phyloP scores from a whole-genome alignment of 2,329 filamentous ascomycete genomes.

The Cordyceps pruinosa region DNA sequence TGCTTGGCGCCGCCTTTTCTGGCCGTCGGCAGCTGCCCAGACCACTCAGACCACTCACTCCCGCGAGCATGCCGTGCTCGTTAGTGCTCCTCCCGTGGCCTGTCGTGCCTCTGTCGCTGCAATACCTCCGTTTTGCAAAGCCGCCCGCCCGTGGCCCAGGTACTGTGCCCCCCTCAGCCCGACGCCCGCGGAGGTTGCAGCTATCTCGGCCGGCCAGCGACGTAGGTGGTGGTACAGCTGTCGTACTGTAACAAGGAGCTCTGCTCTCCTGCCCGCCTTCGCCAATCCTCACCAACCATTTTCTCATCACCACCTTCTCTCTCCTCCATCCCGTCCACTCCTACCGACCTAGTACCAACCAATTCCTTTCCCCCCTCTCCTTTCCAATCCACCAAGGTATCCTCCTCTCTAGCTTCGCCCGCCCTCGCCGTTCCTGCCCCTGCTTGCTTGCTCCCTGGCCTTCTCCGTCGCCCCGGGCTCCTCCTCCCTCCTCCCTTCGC shows the following conservation, averaged over 20 bases:
- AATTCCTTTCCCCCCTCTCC: not conserved
- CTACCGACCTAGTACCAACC: too few relatives aligned
- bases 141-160: not conserved
- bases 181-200: not conserved
- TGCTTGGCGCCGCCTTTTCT: too few relatives aligned
- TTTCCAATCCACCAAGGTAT: not conserved
- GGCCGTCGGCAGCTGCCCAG: too few relatives aligned
- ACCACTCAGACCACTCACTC: too few relatives aligned
- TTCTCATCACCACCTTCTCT: not conserved
- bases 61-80: too few relatives aligned
- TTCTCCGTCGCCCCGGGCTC: not conserved
- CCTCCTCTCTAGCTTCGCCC: not conserved
- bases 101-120: not conserved
- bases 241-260: not conserved
- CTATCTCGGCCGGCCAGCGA: not conserved
- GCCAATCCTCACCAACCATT: not conserved
- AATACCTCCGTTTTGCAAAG: not conserved
- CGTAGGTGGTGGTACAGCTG: not conserved
- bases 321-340: not conserved
- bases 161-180: not conserved
- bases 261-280: not conserved
- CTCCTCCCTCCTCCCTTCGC: constrained; percentile 3
- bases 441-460: constrained; percentile 5
- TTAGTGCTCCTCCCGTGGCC: not conserved
- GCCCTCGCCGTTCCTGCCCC: not conserved